Evolutionary conservation across 148 eudicot genomes (phyloP), one percentile per base, ranked within the genome.

Genomic region (Persicaria tinctoria): DNA sequence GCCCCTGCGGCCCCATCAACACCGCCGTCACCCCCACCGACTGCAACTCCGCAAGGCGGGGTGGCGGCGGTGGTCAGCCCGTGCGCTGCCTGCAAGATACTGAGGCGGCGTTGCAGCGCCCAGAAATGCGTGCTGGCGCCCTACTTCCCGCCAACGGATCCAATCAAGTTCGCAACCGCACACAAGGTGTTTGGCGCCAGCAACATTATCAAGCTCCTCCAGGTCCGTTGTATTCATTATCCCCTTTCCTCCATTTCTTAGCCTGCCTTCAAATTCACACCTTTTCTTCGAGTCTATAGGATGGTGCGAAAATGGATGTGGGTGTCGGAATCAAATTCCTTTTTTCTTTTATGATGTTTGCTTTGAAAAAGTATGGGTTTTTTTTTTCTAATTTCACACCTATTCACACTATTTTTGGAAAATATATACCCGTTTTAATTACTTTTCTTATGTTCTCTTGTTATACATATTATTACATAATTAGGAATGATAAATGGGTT

Each of bases 171-270:
- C 83, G 82, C 90, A 74, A 88, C 85, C 70, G 95, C 95, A 11
- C 95, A 90, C 54, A 83, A 85, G 73, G 92, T 90, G 57, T 90
- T 87, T 74, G 94, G 94, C 76, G 91, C 94, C 64, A 90, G 91
- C 84, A 90, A 90, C 79, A 90, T 90, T 81, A 90, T 88, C 78
- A 90, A 90, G 77, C 48, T 89, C 48, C 77, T 89, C 46, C 93
- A 89, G 93, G 93, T 89, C 84, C 17, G 11, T 38, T 46, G 69
- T n/a, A 57, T 57, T 23, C 27, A 23, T 23, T 1, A 23, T 23
- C 23, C 27, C 27, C 27, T 1, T 23, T 23, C 27, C 27, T 23
- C 27, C 27, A 23, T 23, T 23, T 23, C 27, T 23, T 23, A 23
- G 6, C 18, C 18, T 10, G 18, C 18, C 18, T n/a, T 9, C 63